A percentile compares a stretch with the other conserved stretches of the same genome.
Conservation (phyloP, 2,329 filamentous ascomycete species). For the Drechslerella dactyloides region DNA sequence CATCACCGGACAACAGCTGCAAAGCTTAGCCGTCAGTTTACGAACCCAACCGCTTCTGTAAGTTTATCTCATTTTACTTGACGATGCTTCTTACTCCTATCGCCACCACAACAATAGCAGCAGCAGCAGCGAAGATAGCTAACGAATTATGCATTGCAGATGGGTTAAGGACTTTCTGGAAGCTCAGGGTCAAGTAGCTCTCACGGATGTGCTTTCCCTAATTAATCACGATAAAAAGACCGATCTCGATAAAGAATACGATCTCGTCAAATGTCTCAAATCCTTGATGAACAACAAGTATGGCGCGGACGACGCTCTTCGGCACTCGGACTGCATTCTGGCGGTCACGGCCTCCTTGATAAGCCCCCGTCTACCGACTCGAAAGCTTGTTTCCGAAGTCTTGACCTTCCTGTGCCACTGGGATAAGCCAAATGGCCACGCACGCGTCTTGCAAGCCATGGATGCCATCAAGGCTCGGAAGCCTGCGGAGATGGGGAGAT, state of each 20-base stretch:
- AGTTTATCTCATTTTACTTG: slow-evolving; percentile 15
- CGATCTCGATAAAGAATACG: slow-evolving; percentile 89
- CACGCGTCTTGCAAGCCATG: slow-evolving; percentile 91
- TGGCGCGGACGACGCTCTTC: slow-evolving; percentile 91
- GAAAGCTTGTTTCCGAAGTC: slow-evolving; percentile 94
- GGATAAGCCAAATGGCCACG: slow-evolving; percentile 84
- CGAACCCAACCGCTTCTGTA: slow-evolving; percentile 83
- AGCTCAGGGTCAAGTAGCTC: slow-evolving; percentile 92
- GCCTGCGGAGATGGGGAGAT: slow-evolving; percentile 89
- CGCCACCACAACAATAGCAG: slow-evolving; percentile 9
- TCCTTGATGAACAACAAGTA: slow-evolving; percentile 99
- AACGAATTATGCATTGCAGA: slow-evolving; percentile 59
- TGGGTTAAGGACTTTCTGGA: slow-evolving; percentile 98
- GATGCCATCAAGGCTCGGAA: slow-evolving; percentile 82
- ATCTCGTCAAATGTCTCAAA: slow-evolving; percentile 97
- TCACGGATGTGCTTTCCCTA: slow-evolving; percentile 91
- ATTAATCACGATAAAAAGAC: slow-evolving; percentile 79
- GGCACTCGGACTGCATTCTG: slow-evolving; percentile 86
- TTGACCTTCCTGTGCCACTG: slow-evolving; percentile 96
- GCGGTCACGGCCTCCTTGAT: slow-evolving; percentile 85
- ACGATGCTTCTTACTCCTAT: not conserved
- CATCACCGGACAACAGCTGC: slow-evolving; percentile 87
- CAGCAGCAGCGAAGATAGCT: slow-evolving; percentile 6
- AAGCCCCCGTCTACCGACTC: slow-evolving; percentile 84
- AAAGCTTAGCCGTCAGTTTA: slow-evolving; percentile 90